Percentiles rank a stretch among this genome's conserved stretches.
phyloP scores from a whole-genome alignment of 768 basidiomycete genomes.

The Pisolithus orientalis region DNA sequence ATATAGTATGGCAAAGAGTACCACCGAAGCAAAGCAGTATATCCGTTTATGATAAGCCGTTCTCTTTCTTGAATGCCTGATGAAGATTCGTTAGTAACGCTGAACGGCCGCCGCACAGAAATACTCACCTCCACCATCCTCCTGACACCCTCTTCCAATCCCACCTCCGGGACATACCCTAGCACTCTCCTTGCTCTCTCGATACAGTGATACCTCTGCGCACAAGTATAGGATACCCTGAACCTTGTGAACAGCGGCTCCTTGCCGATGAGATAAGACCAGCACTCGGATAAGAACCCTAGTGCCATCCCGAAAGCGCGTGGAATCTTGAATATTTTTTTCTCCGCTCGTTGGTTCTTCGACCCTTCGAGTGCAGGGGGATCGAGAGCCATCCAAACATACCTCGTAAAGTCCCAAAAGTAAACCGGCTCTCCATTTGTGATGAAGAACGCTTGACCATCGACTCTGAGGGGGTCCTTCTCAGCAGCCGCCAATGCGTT shows the following conservation, averaged over 20 bases:
- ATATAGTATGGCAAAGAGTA: too few species aligned
- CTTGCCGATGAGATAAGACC: conserved; percentile 65
- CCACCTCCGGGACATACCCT: conserved; percentile 89
- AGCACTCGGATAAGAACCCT: conserved; percentile 69
- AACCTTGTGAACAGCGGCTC: conserved; percentile 83
- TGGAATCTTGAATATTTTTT: conserved; percentile 44
- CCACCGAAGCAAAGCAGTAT: too few species aligned
- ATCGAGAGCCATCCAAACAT: conserved; percentile 71
- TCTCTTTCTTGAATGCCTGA: conserved; percentile 28
- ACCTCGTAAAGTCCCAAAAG: conserved; percentile 91
- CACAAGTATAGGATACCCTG: conserved; percentile 76
- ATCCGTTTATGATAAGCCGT: conserved; percentile 17
- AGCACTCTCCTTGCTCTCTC: conserved; percentile 88
- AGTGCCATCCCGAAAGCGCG: conserved; percentile 60
- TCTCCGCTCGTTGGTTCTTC: conserved; percentile 29
- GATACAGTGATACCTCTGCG: conserved; percentile 84
- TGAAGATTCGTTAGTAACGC: not conserved
- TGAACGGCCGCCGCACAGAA: not conserved
- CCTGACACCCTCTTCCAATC: conserved; percentile 82
- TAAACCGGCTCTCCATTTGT: conserved; percentile 94
- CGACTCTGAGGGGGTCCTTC: conserved; percentile 64
- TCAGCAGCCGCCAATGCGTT: conserved; percentile 46
- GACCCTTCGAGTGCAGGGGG: conserved; percentile 37
- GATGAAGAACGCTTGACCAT: conserved; percentile 93
- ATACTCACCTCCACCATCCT: conserved; percentile 64